A percentile compares a stretch with the other conserved stretches of the same genome.
These are phyloP conservation scores for Hypoxylon cercidicola DNA, from an alignment of 495 filamentous ascomycete species.

Conservation along the genomic window DNA sequence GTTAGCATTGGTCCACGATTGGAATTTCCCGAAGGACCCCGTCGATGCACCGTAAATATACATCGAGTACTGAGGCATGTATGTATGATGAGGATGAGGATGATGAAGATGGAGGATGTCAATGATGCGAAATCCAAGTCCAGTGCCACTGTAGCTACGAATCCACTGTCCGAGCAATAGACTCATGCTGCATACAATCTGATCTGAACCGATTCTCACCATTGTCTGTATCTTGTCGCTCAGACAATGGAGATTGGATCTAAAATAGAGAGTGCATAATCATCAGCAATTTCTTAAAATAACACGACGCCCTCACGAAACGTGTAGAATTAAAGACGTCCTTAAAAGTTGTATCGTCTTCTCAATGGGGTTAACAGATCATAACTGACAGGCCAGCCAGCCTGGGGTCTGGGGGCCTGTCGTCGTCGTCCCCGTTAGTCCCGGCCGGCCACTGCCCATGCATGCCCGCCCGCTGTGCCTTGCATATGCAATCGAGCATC, in stretches of 20 bases:
- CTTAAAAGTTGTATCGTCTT: constrained; percentile 31
- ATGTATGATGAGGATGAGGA: constrained; percentile 2
- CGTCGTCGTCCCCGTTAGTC: constrained; percentile 11
- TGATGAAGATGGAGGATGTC: constrained; percentile 10
- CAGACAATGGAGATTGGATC: constrained; percentile 33
- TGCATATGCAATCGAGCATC: constrained; percentile 38
- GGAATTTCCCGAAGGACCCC: constrained; percentile 8
- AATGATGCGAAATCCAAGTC: background rate
- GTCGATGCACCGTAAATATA: constrained; percentile 9
- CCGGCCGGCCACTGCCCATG: constrained; percentile 14
- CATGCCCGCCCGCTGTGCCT: constrained; percentile 36
- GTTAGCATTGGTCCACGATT: constrained; percentile 3
- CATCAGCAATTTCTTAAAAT: constrained; percentile 7
- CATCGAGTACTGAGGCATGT: constrained; percentile 3
- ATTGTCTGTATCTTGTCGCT: constrained; percentile 22
- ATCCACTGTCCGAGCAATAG: constrained; percentile 38
- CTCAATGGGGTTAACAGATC: constrained; percentile 38
- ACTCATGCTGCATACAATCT: constrained; percentile 31
- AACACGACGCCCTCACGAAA: constrained; percentile 10
- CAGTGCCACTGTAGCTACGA: constrained; percentile 10
- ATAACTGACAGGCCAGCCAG: constrained; percentile 3
- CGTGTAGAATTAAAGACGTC: constrained; percentile 15
- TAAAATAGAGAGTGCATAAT: constrained; percentile 1
- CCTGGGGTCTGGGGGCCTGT: background rate
- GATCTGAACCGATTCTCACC: constrained; percentile 24